Base-by-base conservation (phyloP, 176 grass and related monocot species). In the Eremochloa ophiuroides region DNA sequence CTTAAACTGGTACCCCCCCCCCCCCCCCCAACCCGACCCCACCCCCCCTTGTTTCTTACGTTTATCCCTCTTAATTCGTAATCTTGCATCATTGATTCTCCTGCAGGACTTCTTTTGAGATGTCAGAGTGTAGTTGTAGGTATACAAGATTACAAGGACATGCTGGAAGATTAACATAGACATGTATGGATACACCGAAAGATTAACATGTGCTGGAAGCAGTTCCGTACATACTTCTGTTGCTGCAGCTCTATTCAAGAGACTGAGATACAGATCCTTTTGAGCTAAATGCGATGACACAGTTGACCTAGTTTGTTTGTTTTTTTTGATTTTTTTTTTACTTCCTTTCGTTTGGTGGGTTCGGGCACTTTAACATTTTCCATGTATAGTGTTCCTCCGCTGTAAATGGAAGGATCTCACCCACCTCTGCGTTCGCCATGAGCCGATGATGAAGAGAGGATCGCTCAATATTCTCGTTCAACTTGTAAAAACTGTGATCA, bases 141-240 rank as follows among this genome's bases (percentile, higher is more conserved):
- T 40, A 67, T 41, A 67, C 39, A 73, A 65, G 59, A 35, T 35
- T 35, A 5, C 34, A 35, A 35, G 3, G 47, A 61, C 44, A 38
- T 86, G 69, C 42, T 17, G 16, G 71, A 83, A 67, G 66, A 70
- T 43, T 42, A 10, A 60, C 34, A 61, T 58, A 58, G 53, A 58
- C 53, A 17, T 28, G 13, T 27, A 62, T 2, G 25, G 38, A 71
- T 46, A 42, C 29, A 71, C 27, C 11, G 27, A 43, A 69, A 70
- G 69, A 67, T 27, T 42, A 15, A 66, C 44, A 55, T 86, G 79
- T 82, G 66, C 37, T 55, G 66, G 56, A 51, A 73, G 73, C 66
- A 67, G 46, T 75, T 89, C 82, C 28, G n/a, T 48, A 14, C 28
- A 44, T 68, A 71, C 59, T 82, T 85, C 64, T 89, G 67, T 77